Evolutionary conservation across 352 stramenopile genomes (phyloP).

Genomic region (Globisporangium nunn): DNA sequence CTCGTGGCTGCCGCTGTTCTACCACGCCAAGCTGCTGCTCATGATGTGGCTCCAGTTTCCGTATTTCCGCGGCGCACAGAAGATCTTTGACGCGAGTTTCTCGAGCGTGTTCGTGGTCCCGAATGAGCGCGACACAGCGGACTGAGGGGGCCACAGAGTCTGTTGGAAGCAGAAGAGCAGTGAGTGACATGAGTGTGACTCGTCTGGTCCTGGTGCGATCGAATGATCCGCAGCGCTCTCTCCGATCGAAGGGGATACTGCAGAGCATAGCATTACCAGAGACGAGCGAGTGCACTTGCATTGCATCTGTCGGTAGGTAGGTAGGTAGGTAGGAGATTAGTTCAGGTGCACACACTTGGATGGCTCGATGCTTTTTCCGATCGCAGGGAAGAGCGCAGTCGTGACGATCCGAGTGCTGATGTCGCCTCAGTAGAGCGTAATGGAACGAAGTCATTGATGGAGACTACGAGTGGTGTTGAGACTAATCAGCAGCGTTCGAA

Average conservation of each 20-base stretch:
- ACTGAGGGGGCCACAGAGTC: constrained; percentile 13
- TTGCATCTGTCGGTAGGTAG: no score
- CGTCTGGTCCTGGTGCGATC: no score
- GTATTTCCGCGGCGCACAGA: constrained; percentile 82
- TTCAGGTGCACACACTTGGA: no score
- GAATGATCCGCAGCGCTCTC: neutral
- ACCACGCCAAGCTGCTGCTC: constrained; percentile 75
- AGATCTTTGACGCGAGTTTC: constrained; percentile 74
- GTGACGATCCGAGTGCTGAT: neutral
- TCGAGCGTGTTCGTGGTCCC: constrained; percentile 67
- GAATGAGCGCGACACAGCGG: neutral
- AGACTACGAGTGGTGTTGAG: neutral
- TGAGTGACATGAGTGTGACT: neutral
- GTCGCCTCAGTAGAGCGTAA: neutral
- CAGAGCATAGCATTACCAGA: neutral
- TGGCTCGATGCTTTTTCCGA: neutral
- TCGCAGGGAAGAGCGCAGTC: neutral
- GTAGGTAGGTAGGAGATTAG: neutral
- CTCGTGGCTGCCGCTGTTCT: constrained; percentile 81
- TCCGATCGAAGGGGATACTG: neutral
- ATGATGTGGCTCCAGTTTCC: constrained; percentile 89
- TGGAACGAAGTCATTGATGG: no score
- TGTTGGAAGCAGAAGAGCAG: neutral
- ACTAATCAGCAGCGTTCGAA: neutral
- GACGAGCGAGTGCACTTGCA: neutral